phyloP scores from a whole-genome alignment of 805 yeast species.

The Kodamaea kakaduensis region DNA sequence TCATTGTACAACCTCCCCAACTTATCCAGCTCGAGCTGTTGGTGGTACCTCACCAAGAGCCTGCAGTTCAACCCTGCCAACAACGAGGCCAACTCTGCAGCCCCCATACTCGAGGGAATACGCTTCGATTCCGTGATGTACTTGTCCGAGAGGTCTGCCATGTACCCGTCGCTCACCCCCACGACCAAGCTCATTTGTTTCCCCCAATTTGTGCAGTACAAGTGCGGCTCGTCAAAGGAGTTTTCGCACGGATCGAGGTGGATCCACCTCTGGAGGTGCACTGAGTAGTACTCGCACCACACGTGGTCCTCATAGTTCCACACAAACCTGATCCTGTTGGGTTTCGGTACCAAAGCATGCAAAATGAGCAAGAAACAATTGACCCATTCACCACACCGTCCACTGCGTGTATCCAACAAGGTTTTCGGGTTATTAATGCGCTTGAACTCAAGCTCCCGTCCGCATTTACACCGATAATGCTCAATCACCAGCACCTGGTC shows the following conservation, averaged over 20 bases:
- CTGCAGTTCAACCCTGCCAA: conserved; percentile 35
- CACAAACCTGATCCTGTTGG: conserved; percentile 50
- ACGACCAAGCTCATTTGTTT: conserved; percentile 87
- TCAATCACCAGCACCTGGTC: conserved; percentile 58
- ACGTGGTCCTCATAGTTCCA: conserved; percentile 95
- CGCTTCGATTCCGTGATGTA: conserved; percentile 48
- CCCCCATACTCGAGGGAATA: conserved; percentile 37
- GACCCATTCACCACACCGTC: conserved; percentile 97
- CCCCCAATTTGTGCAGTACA: conserved; percentile 86
- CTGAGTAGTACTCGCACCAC: conserved; percentile 88
- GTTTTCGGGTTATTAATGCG: conserved; percentile 67
- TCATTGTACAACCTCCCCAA: conserved; percentile 29
- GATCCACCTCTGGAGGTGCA: conserved; percentile 62
- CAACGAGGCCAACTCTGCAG: conserved; percentile 36
- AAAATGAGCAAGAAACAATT: conserved; percentile 72
- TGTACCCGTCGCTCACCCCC: conserved; percentile 60
- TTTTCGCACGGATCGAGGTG: conserved; percentile 89
- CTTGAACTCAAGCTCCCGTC: conserved; percentile 54
- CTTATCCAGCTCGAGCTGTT: conserved; percentile 3
- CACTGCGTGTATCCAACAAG: conserved; percentile 58
- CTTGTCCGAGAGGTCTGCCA: conserved; percentile 64
- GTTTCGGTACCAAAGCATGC: conserved; percentile 51
- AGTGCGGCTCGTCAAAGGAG: conserved; percentile 73
- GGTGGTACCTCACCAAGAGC: conserved; percentile 14
- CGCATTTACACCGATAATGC: conserved; percentile 61